phyloP scores from a whole-genome alignment of 2,329 filamentous ascomycete genomes.

The Alternaria gansuensis region DNA sequence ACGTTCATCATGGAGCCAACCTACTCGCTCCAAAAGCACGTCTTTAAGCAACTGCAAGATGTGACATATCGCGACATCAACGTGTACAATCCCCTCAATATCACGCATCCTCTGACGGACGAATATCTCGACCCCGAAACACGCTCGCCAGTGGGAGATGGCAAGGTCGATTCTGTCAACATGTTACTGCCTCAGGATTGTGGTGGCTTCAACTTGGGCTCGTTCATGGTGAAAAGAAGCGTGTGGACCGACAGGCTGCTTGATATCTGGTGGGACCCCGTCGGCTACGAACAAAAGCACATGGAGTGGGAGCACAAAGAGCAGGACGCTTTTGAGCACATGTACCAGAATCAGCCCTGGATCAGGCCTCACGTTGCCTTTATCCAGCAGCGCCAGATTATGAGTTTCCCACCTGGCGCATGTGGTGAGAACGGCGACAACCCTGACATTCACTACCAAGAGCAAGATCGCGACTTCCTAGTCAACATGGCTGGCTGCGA shows the following conservation, averaged over 20 bases:
- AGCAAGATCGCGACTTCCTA: constrained; percentile 86
- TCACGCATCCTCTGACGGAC: constrained; percentile 80
- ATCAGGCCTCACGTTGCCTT: constrained; percentile 88
- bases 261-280: constrained; percentile 98
- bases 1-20: constrained; percentile 97
- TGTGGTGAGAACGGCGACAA: constrained; percentile 82
- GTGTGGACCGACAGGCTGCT: constrained; percentile 90
- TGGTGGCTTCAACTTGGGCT: constrained; percentile 93
- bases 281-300: constrained; percentile 96
- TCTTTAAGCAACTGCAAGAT: constrained; percentile 80
- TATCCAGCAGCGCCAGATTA: constrained; percentile 88
- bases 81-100: constrained; percentile 92
- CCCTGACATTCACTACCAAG: constrained; percentile 81
- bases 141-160: constrained; percentile 78
- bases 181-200: constrained; percentile 93
- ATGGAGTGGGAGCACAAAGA: constrained; percentile 99
- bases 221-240: constrained; percentile 88
- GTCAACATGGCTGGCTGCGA: constrained; percentile 99
- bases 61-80: constrained; percentile 95
- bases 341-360: constrained; percentile 93
- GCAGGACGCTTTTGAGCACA: constrained; percentile 91
- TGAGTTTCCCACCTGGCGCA: constrained; percentile 90
- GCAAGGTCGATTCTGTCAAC: constrained; percentile 79
- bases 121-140: constrained; percentile 79
- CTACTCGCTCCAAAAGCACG: constrained; percentile 86